A percentile compares a stretch with the other conserved stretches of the same genome.
These are phyloP conservation scores for Penicillium sp. DNA, from an alignment of 2,329 filamentous ascomycete species.

Conservation along the genomic window DNA sequence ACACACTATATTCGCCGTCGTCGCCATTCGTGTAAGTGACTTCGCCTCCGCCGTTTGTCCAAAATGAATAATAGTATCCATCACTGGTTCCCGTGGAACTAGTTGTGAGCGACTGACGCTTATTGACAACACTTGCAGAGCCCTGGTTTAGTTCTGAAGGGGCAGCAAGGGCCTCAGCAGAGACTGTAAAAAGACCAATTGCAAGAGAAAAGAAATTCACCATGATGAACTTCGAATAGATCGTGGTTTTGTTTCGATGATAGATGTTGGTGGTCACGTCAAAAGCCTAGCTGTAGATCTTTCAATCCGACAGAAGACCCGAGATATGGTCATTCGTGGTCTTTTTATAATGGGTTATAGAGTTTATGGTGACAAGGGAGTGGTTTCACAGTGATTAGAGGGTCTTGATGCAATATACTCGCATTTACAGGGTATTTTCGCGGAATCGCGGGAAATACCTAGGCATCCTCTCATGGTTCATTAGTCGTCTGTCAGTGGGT, in stretches of 20 bases:
- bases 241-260: too few relatives aligned
- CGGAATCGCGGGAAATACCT: not conserved
- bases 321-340: not conserved
- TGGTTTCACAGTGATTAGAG: not conserved
- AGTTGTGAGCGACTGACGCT: conserved; percentile 6
- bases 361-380: not conserved
- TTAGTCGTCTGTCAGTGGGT: not conserved
- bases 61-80: conserved; percentile 13
- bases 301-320: not conserved
- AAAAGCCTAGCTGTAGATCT: too few relatives aligned
- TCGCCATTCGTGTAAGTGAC: conserved; percentile 46
- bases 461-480: not conserved
- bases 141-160: not conserved
- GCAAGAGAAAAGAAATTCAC: not conserved
- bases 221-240: not conserved
- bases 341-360: not conserved
- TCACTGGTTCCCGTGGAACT: conserved; percentile 2
- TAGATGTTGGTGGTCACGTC: too few relatives aligned
- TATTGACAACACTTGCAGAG: not conserved
- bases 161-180: not conserved
- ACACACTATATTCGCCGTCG: conserved; percentile 42
- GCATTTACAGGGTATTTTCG: not conserved
- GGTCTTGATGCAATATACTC: not conserved
- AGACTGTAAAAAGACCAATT: not conserved
- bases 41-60: conserved; percentile 20